These are phyloP conservation scores for Hypoxylon sp. DNA, from an alignment of 2,329 filamentous ascomycete species.

Conservation along the genomic window DNA sequence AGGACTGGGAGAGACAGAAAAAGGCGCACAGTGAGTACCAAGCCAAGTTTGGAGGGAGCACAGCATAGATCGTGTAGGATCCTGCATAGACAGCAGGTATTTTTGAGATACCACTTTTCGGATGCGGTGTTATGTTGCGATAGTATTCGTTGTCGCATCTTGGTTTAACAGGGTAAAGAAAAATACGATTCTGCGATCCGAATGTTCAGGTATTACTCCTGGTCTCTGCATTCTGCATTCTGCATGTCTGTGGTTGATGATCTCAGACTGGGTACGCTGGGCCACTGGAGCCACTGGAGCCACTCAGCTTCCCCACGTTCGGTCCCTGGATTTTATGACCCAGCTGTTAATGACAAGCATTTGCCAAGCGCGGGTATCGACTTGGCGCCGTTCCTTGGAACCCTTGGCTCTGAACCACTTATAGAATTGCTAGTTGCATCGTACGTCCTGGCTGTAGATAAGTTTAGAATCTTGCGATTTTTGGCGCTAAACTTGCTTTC, in stretches of 20 bases:
- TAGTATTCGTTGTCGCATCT: constrained; percentile 4
- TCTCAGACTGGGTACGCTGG: constrained; percentile 9
- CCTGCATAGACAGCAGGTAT: constrained; percentile 4
- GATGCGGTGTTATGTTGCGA: constrained; percentile 5
- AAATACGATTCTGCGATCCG: background rate
- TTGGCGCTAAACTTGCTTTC: constrained; percentile 21
- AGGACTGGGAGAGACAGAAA: constrained; percentile 93
- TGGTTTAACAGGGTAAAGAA: constrained; percentile 1
- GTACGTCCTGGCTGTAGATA: constrained; percentile 18
- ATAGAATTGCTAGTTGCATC: constrained; percentile 28
- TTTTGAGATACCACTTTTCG: constrained; percentile 17
- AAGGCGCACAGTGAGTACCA: constrained; percentile 79
- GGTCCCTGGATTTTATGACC: constrained; percentile 25
- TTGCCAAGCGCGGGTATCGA: constrained; percentile 48
- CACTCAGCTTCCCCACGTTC: constrained; percentile 34
- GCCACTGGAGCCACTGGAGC: constrained; percentile 1
- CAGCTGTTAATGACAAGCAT: constrained; percentile 44
- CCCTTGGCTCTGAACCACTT: constrained; percentile 35
- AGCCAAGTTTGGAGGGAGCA: constrained; percentile 53
- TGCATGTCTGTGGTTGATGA: constrained; percentile 19
- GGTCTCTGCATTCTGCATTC: background rate
- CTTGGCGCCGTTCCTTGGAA: constrained; percentile 47
- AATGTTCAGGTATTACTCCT: constrained; percentile 11
- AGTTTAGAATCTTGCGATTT: constrained; percentile 24
- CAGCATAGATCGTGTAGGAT: constrained; percentile 36